These are phyloP conservation scores for Xerocomellus dryophilus DNA, from an alignment of 768 basidiomycete species.

Conservation along the genomic window DNA sequence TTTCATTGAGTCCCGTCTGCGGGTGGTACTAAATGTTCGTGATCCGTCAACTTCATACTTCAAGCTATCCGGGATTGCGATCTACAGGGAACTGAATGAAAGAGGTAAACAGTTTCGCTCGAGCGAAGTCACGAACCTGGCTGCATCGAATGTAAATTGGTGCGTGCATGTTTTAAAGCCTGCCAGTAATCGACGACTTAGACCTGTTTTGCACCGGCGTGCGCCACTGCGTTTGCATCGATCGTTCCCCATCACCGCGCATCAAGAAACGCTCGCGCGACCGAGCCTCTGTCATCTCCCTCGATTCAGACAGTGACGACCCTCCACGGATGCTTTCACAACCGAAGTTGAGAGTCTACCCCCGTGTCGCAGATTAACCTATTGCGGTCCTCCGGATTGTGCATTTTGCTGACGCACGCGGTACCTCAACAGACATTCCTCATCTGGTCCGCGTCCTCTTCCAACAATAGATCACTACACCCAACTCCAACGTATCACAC, in stretches of 20 bases:
- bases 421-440: neutral
- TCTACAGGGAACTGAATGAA: no score
- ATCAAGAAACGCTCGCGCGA: constrained; percentile 10
- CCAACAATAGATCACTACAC: constrained; percentile 8
- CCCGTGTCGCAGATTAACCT: no score
- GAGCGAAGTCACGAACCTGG: no score
- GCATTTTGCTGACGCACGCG: neutral
- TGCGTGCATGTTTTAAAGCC: no score
- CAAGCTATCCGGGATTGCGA: no score
- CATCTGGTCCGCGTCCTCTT: neutral
- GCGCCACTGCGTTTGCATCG: constrained; percentile 13
- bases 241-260: constrained; percentile 12
- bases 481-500: constrained; percentile 25
- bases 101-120: no score
- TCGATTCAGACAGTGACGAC: constrained; percentile 19
- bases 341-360: constrained; percentile 2
- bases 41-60: no score
- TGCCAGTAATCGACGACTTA: constrained; percentile 27
- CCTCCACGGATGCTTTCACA: neutral
- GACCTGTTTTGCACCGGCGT: constrained; percentile 22
- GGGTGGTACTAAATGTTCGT: no score
- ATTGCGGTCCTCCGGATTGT: neutral
- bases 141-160: no score
- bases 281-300: constrained; percentile 9
- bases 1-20: no score